Evolutionary conservation across 768 basidiomycete species (phyloP), one percentile per base, ranked within the genome.

Genomic region (Tricholoma matsutake): DNA sequence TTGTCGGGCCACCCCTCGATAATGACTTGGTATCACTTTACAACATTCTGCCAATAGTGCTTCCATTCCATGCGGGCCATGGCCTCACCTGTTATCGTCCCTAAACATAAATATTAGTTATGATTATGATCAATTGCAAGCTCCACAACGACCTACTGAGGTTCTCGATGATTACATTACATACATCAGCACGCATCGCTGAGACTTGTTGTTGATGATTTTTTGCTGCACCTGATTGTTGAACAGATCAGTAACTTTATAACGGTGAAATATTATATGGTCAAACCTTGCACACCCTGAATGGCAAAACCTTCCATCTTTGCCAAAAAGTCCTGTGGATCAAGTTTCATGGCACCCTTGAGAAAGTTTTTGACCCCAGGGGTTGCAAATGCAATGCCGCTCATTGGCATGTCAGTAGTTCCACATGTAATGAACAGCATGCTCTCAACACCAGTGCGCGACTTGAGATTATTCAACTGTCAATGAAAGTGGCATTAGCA

Each of bases 271-370:
- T 28, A 13, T 18, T 53, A n/a, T 53, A 14, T 53, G 51, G 22
- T 11, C 31, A n/a, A 13, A 64, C 63, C 57, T 47, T 63, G 54
- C 3, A 64, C 6, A 5, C 63, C 61, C 20, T 61, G 47, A 14
- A 64, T 11, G 5, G 63, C 63, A 47, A 20, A 59, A 5, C 49
- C 62, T 52, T 63, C 61, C 56, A 64, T 53, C 29, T 59, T 62
- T 13, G 11, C 28, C 9, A 62, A 16, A 35, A 64, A 58, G 29
- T 64, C 62, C 9, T 58, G 41, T 6, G 13, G 45, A 49, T 62
- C 52, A 9, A 59, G 55, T 35, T 62, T 64, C 39, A 62, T 55
- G 6, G 37, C 22, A 6, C 28, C 20, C 32, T 51, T 18, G 6
- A 64, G 20, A 31, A 64, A 64, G 8, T 59, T 22, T 6, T 43